These are phyloP conservation scores for Fonsecaea monophora DNA, from an alignment of 2,329 filamentous ascomycete genomes.

Conservation along the genomic window DNA sequence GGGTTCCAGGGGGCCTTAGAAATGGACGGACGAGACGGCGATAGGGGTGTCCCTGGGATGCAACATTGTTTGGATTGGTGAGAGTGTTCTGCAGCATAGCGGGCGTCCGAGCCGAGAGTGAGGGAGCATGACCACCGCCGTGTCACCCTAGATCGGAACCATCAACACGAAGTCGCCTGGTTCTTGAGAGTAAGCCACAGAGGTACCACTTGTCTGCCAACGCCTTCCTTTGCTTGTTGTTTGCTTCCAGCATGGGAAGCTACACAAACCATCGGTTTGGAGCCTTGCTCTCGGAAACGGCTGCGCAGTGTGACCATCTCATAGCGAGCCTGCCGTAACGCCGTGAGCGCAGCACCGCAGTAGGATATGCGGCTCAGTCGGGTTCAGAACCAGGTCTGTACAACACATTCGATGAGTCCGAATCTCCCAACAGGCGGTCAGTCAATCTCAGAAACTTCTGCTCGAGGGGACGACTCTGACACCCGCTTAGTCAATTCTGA, in stretches of 20 bases:
- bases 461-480: neutral
- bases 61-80: neutral
- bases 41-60: neutral
- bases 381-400: slow-evolving; percentile 10
- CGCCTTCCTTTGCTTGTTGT: neutral
- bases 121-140: neutral
- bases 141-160: neutral
- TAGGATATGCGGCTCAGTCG: neutral
- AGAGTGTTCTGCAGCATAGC: neutral
- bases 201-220: neutral
- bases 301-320: slow-evolving; percentile 8
- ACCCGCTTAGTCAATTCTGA: neutral
- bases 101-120: neutral
- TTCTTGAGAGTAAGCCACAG: neutral
- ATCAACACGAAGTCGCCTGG: neutral
- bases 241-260: neutral
- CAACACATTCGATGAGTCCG: neutral
- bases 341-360: neutral
- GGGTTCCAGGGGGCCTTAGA: neutral
- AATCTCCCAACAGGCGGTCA: slow-evolving; percentile 7
- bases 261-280: slow-evolving; percentile 3
- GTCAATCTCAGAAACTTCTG: neutral
- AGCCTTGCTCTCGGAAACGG: slow-evolving; percentile 5
- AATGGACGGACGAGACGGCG: neutral
- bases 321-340: neutral